These are phyloP conservation scores for Yamadazyma atlantica DNA, from an alignment of 1,139 yeast genomes.

Conservation along the genomic window DNA sequence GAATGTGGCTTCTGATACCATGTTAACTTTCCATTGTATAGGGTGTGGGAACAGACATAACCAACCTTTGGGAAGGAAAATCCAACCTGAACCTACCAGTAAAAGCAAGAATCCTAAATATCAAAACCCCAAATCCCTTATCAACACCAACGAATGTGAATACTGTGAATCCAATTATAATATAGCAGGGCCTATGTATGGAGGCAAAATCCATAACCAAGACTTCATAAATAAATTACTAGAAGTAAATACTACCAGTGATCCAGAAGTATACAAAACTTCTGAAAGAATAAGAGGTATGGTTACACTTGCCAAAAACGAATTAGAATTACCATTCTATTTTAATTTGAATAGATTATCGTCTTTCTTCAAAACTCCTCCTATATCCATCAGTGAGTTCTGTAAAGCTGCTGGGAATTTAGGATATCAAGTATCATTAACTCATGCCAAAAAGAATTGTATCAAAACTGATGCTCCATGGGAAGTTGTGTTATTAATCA, in stretches of 20 bases:
- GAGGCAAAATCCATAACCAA: constrained; percentile 68
- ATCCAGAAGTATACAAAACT: constrained; percentile 66
- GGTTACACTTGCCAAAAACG: constrained; percentile 79
- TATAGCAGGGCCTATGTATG: constrained; percentile 97
- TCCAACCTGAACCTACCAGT: constrained; percentile 12
- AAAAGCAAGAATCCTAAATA: constrained; percentile 23
- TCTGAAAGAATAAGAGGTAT: constrained; percentile 85
- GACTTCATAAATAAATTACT: constrained; percentile 66
- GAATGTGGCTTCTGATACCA: constrained; percentile 67
- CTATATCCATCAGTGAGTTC: constrained; percentile 73
- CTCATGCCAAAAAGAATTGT: constrained; percentile 86
- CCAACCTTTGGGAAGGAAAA: constrained; percentile 73
- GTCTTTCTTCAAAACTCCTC: constrained; percentile 74
- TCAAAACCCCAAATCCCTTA: constrained; percentile 37
- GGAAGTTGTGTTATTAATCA: constrained; percentile 70
- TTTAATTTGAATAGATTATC: constrained; percentile 78
- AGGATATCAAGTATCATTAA: constrained; percentile 77
- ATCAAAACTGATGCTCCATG: constrained; percentile 90
- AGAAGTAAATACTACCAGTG: constrained; percentile 49
- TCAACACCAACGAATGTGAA: constrained; percentile 54
- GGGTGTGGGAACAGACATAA: constrained; percentile 77
- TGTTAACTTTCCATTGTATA: constrained; percentile 79
- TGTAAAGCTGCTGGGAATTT: constrained; percentile 83
- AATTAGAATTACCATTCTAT: constrained; percentile 73
- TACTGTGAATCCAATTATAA: constrained; percentile 72